Evolutionary conservation across 1,284 basidiomycete genomes (phyloP), one percentile per base, ranked within the genome.

Genomic region (Omphalotus olearius): DNA sequence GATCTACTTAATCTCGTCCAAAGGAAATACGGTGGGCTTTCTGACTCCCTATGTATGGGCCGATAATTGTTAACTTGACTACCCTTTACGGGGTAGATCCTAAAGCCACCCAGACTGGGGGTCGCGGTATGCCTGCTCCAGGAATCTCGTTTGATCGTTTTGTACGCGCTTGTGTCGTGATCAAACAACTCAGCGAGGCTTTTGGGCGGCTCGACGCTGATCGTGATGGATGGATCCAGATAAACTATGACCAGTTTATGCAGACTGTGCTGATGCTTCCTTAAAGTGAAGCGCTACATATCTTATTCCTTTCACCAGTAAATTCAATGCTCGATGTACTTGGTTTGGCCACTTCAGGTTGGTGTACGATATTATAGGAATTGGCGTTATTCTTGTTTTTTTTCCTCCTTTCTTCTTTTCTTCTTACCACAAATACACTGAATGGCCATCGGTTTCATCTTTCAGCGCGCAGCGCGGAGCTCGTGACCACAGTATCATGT

Each of bases 111-210:
- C 61, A 36, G n/a, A 6, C 72, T 9, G 57, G 57, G 26, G 63
- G 62, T 10, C 59, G 66, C 20, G 69, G 65, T 6, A 67, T 63
- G 3, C 65, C 72, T 6, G 57, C 69, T 11, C 69, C 75, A 2
- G 86, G 85, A 0, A 88, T 91, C 69, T 79, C 82, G 11, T 91
- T 91, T 61, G 88, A 91, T 66, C 83, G 88, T 56, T 91, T 91
- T 70, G 83, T 91, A 38, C 79, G 88, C 51, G 86, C 86, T 20
- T 91, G 89, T 58, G 88, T 91, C 52, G 85, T 81, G 3, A 77
- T 90, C 57, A 90, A 88, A 72, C 84, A 87, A 63, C 73, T 88
- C 59, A 82, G 78, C 40, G 88, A 91, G 68, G 68, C 80, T 30
- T 90, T 79, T 62, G 59, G 60, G 50, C 69, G 71, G 46, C 71